phyloP scores from a whole-genome alignment of 2,329 filamentous ascomycete species.

The Calonectria multiphialidica region DNA sequence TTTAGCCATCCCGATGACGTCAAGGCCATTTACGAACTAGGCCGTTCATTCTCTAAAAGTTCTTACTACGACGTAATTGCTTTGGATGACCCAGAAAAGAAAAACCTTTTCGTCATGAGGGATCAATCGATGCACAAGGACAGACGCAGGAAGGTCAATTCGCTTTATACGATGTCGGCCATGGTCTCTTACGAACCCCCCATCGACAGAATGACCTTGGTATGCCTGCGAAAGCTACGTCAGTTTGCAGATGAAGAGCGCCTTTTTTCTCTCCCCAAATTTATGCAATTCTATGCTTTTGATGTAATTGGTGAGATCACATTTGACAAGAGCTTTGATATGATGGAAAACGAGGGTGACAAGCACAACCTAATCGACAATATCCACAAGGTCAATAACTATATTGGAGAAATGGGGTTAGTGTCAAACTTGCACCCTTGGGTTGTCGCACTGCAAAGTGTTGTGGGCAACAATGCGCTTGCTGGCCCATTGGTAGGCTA shows the following conservation, averaged over 20 bases:
- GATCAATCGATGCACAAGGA: not conserved
- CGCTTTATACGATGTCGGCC: not conserved
- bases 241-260: not conserved
- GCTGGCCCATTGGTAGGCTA: not conserved
- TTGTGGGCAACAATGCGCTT: not conserved
- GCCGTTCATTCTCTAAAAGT: not conserved
- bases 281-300: constrained; percentile 32
- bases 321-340: not conserved
- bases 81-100: not conserved
- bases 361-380: not conserved
- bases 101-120: not conserved
- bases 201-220: not conserved
- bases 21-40: not conserved
- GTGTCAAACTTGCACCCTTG: not conserved
- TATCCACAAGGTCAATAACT: not conserved
- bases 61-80: not conserved
- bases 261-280: not conserved
- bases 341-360: not conserved
- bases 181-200: not conserved
- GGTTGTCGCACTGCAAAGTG: not conserved
- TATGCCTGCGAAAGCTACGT: not conserved
- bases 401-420: not conserved
- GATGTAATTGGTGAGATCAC: constrained; percentile 30
- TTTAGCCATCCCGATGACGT: not conserved
- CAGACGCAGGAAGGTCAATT: not conserved